These are phyloP conservation scores for Flagelloscypha sp. DNA, from an alignment of 768 basidiomycete species.

Conservation along the genomic window DNA sequence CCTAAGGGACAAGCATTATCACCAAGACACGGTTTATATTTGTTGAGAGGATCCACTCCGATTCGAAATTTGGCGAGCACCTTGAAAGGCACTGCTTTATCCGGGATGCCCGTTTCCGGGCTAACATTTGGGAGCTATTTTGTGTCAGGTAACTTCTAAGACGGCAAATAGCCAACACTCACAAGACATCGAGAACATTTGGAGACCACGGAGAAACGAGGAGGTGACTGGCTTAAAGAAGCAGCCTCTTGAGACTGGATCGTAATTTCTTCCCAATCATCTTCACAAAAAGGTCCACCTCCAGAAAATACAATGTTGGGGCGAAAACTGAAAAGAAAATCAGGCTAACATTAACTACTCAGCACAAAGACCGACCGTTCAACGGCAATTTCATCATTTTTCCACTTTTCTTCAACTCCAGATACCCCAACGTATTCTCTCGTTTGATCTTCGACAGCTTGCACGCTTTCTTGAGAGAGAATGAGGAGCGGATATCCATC, in stretches of 20 bases:
- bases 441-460: conserved; percentile 39
- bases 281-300: conserved; percentile 64
- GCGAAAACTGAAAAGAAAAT: conserved; percentile 44
- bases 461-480: conserved; percentile 58
- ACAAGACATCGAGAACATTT: conserved; percentile 70
- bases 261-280: conserved; percentile 54
- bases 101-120: conserved; percentile 53
- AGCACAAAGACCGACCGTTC: conserved; percentile 41
- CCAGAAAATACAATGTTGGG: conserved; percentile 70
- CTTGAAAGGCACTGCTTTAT: conserved; percentile 70
- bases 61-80: conserved; percentile 65
- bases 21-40: conserved; percentile 55
- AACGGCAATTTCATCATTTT: conserved; percentile 37
- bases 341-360: conserved; percentile 4
- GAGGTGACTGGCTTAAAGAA: conserved; percentile 6
- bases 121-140: conserved; percentile 66
- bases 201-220: conserved; percentile 48
- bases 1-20: conserved; percentile 50
- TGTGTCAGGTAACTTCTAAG: conserved; percentile 6
- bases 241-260: conserved; percentile 38
- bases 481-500: conserved; percentile 67
- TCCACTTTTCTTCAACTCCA: conserved; percentile 47
- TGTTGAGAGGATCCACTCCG: conserved; percentile 42
- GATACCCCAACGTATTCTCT: conserved; percentile 38
- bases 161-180: conserved; percentile 17